Evolutionary conservation across 1,139 yeast species (phyloP), one percentile per base, ranked within the genome.

Genomic region (Suhomyces chickasaworum): DNA sequence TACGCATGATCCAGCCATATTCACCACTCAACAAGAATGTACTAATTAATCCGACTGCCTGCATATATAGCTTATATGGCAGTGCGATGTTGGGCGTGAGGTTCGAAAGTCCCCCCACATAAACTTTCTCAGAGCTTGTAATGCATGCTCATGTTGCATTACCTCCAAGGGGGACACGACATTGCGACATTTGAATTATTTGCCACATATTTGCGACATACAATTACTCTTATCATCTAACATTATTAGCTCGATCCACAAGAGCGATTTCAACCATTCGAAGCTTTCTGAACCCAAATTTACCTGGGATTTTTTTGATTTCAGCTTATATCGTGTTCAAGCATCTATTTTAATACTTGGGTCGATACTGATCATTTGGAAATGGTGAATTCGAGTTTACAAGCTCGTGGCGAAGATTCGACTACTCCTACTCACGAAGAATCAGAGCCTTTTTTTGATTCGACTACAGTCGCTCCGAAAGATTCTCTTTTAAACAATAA

Each of bases 131-230:
- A 25, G 13, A 4, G 29, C 29, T 6, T 4, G 27, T 10, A 3
- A 10, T 3, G 13, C 4, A 2, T 10, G 22, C 7, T 20, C 22
- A 20, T 25, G 29, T 25, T 25, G 29, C 29, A 25, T 25, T 12
- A 3, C 3, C 13, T 25, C 4, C 29, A 29, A 15, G 32, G 32
- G 32, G 32, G 16, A 29, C 17, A n/a, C 32, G 32, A 29, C 32
- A 29, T 35, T 15, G 29, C 37, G 37, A 35, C 37, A 35, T 35
- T 22, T 21, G 7, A 9, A n/a, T 16, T 20, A 21, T 35, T 35
- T 35, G 37, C 37, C 37, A 35, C 37, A 35, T 10, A 21, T 13
- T 13, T 29, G 37, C 37, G 37, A 35, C 37, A 35, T 22, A 7
- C 29, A n/a, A 20, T 15, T 3, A 17, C 35, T 32, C 21, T 32